Conservation (phyloP, 2,329 filamentous ascomycete species). For the Scedosporium apiospermum region DNA sequence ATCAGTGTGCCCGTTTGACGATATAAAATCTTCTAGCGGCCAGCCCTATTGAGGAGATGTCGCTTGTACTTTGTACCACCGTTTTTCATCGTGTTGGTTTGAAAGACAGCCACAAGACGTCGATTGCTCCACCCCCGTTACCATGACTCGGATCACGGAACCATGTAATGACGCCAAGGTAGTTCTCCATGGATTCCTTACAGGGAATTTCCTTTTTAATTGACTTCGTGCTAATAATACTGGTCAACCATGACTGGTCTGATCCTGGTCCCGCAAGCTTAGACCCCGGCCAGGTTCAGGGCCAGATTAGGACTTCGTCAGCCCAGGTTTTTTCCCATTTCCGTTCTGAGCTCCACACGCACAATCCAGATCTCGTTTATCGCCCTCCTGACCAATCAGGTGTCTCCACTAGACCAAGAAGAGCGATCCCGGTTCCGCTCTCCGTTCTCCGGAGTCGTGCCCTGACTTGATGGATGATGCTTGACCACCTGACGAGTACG, state of each 20-base stretch:
- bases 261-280: not conserved
- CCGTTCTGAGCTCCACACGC: not conserved
- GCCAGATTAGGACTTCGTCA: not conserved
- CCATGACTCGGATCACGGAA: not conserved
- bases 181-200: not conserved
- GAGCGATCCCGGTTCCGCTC: not conserved
- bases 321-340: not conserved
- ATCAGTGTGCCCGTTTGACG: no score
- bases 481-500: no score
- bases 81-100: not conserved
- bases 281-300: not conserved
- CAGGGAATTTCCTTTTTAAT: not conserved
- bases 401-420: not conserved
- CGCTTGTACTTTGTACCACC: no score
- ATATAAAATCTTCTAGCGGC: no score
- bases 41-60: no score
- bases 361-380: not conserved
- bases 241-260: not conserved
- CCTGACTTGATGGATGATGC: not conserved
- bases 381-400: not conserved
- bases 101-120: not conserved
- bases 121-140: no score
- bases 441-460: not conserved
- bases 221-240: no score
- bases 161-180: not conserved